Evolutionary conservation across 164 flowering plant species (phyloP), one percentile per base, ranked within the genome.

Genomic region (Liriodendron chinense): DNA sequence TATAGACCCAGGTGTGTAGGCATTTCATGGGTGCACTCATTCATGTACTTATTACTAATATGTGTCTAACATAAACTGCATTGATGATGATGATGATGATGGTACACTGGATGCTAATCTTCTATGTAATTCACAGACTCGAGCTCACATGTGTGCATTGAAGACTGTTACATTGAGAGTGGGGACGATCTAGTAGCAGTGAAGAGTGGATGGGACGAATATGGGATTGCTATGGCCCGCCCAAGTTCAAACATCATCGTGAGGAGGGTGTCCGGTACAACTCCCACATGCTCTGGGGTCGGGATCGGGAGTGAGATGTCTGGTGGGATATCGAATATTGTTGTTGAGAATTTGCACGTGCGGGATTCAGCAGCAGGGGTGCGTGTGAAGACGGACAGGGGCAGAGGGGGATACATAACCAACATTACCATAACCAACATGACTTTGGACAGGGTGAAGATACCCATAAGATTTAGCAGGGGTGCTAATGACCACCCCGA

Each of bases 271-370:
- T 90, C 96, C 0, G 99, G 99, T 71, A 94, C 99, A 25, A 96
- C 99, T 50, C 98, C 98, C 9, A 92, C 98, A 20, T 94, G 99
- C 80, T 96, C 99, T 24, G 99, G 99, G 6, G 86, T 96, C 56
- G 99, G 99, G 59, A 90, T 96, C 1, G 99, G 99, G 16, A 96
- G 99, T 63, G 99, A 96, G 78, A 96, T 96, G 99, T 96, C 99
- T 1, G 99, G 99, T 49, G 99, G 99, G 43, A 84, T 96, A 47
- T 87, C 85, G n/a, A 87, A 93, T 50, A 77, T 96, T 10, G 75
- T 84, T 4, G 77, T 94, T 6, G 94, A 94, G 74, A 88, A 90
- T 70, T 65, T 96, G 78, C 86, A 87, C 67, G 79, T 96, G 50
- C 82, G 91, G 75, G 80, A 94, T 72, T 89, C 98, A 0, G 97